phyloP scores from a whole-genome alignment of 2,329 filamentous ascomycete genomes.

The Aspergillus sp. region DNA sequence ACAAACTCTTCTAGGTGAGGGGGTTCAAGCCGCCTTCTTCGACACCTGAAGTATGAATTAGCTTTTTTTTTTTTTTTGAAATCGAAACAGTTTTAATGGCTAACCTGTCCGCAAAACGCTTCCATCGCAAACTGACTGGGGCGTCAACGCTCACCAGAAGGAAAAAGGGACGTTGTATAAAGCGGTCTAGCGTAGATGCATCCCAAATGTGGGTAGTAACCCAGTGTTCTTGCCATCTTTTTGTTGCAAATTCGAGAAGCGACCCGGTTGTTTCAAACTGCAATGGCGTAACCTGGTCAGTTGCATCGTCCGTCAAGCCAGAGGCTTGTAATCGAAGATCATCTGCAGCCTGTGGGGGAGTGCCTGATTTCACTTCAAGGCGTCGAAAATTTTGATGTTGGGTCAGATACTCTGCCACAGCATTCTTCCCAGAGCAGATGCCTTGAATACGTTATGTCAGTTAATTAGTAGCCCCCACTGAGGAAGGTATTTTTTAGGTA shows the following conservation, averaged over 20 bases:
- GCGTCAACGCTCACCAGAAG: constrained; percentile 89
- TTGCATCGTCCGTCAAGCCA: constrained; percentile 18
- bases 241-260: constrained; percentile 82
- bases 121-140: constrained; percentile 80
- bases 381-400: constrained; percentile 78
- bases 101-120: constrained; percentile 68
- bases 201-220: constrained; percentile 82
- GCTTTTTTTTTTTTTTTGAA: not conserved
- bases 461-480: not conserved
- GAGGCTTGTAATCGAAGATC: constrained; percentile 28
- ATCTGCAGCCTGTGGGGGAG: constrained; percentile 23
- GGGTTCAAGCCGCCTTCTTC: constrained; percentile 46
- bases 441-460: constrained; percentile 52
- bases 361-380: constrained; percentile 57
- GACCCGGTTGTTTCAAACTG: constrained; percentile 64
- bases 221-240: constrained; percentile 78
- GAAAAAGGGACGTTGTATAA: constrained; percentile 84
- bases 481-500: not conserved
- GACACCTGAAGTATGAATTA: constrained; percentile 43
- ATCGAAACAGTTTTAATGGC: not conserved
- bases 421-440: constrained; percentile 90
- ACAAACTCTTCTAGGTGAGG: constrained; percentile 61
- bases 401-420: constrained; percentile 83
- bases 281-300: constrained; percentile 21
- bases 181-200: constrained; percentile 69